Evolutionary conservation across 305 asterid species (phyloP).

Genomic region (Rubia tinctorum): DNA sequence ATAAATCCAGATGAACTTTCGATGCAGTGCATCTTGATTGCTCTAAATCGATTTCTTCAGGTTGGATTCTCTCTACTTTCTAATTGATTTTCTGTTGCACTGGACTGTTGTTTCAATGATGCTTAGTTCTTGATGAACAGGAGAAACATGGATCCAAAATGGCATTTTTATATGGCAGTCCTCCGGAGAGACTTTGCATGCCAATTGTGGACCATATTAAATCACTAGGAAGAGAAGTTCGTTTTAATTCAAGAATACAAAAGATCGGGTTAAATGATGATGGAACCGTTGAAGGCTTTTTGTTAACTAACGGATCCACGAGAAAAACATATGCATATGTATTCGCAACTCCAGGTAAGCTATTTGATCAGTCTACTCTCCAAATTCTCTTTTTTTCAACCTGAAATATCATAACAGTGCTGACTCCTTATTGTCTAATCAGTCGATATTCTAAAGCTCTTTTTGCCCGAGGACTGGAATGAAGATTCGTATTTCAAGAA

Average conservation of each 20-base stretch:
- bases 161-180: constrained; percentile 99
- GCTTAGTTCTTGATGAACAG: constrained; percentile 37
- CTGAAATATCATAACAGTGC: background rate
- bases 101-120: constrained; percentile 7
- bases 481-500: constrained; percentile 75
- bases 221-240: constrained; percentile 79
- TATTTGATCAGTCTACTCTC: constrained; percentile 8
- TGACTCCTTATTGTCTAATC: constrained; percentile 19
- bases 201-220: constrained; percentile 80
- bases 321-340: constrained; percentile 83
- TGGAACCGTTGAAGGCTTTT: constrained; percentile 64
- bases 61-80: constrained; percentile 24
- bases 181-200: constrained; percentile 98
- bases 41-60: constrained; percentile 96
- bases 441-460: constrained; percentile 94
- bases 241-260: constrained; percentile 71
- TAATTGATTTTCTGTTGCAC: background rate
- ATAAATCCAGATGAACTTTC: constrained; percentile 97
- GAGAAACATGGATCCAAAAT: constrained; percentile 98
- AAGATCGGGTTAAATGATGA: constrained; percentile 74
- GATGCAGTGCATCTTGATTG: constrained; percentile 95
- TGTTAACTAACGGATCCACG: constrained; percentile 54
- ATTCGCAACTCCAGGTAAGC: constrained; percentile 90
- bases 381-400: background rate
- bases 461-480: constrained; percentile 89